A percentile compares a stretch with the other conserved stretches of the same genome.
These are phyloP conservation scores for Emmonsia crescens DNA, from an alignment of 2,329 filamentous ascomycete genomes.

Conservation along the genomic window DNA sequence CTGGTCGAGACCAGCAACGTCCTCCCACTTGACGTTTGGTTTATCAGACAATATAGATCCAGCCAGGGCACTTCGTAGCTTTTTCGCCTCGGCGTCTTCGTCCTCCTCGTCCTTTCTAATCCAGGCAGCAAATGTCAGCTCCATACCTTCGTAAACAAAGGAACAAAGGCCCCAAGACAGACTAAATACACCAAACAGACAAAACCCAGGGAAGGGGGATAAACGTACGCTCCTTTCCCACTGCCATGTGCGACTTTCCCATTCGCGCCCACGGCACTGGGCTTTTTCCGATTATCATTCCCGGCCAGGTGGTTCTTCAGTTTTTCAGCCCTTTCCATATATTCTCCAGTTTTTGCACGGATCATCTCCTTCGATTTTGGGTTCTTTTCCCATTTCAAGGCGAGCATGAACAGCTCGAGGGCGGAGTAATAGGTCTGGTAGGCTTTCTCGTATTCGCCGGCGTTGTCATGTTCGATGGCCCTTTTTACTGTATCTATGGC, in stretches of 20 bases:
- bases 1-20: conserved; percentile 85
- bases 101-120: conserved; percentile 48
- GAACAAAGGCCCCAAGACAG: neutral
- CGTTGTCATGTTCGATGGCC: conserved; percentile 91
- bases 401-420: conserved; percentile 96
- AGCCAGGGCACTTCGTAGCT: conserved; percentile 77
- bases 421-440: conserved; percentile 94
- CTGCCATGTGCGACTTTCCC: conserved; percentile 40
- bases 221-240: conserved; percentile 44
- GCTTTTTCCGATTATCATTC: conserved; percentile 41
- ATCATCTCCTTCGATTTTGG: conserved; percentile 95
- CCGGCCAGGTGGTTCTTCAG: conserved; percentile 82
- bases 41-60: conserved; percentile 92
- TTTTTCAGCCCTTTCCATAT: conserved; percentile 98
- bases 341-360: conserved; percentile 84
- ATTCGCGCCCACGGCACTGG: conserved; percentile 42
- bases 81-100: conserved; percentile 86
- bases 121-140: conserved; percentile 3
- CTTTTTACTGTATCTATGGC: conserved; percentile 96
- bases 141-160: conserved; percentile 3
- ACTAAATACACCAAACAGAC: neutral
- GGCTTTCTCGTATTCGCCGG: conserved; percentile 91
- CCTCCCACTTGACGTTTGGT: conserved; percentile 95
- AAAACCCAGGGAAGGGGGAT: conserved; percentile 4
- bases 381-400: conserved; percentile 99